A percentile compares a stretch with the other conserved stretches of the same genome.
phyloP scores from a whole-genome alignment of 768 basidiomycete genomes.

The Phlegmacium glaucopus region DNA sequence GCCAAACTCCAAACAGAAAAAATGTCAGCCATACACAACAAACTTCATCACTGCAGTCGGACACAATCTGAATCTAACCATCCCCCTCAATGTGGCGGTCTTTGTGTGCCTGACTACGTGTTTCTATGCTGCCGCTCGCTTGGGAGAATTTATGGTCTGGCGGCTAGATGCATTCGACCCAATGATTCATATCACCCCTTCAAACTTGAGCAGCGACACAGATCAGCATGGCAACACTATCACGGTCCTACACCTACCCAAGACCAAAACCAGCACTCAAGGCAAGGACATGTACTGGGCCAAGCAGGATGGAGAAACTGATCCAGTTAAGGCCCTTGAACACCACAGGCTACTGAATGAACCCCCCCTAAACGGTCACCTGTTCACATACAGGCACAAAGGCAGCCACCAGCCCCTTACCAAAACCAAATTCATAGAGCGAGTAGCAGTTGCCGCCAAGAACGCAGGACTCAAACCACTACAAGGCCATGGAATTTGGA shows the following conservation, averaged over 20 bases:
- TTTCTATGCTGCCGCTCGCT: too few relatives aligned
- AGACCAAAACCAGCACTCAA: neutral
- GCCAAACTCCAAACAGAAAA: too few relatives aligned
- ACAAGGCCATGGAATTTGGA: slow-evolving; percentile 22
- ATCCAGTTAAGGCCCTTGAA: slow-evolving; percentile 17
- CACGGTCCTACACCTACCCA: slow-evolving; percentile 10
- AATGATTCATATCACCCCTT: neutral
- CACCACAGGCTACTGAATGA: slow-evolving; percentile 24
- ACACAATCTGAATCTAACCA: too few relatives aligned
- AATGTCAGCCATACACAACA: too few relatives aligned
- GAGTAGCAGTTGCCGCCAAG: slow-evolving; percentile 7
- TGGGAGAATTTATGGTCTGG: too few relatives aligned
- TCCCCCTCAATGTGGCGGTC: too few relatives aligned
- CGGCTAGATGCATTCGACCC: neutral
- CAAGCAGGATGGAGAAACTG: slow-evolving; percentile 15
- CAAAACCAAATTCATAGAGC: slow-evolving; percentile 16
- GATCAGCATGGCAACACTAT: neutral
- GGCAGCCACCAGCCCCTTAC: slow-evolving; percentile 19
- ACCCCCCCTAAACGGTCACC: slow-evolving; percentile 7
- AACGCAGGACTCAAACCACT: slow-evolving; percentile 3
- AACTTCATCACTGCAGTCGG: too few relatives aligned
- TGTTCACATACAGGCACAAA: slow-evolving; percentile 24
- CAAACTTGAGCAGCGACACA: slow-evolving; percentile 2
- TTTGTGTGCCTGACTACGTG: too few relatives aligned
- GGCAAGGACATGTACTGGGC: slow-evolving; percentile 31